These are phyloP conservation scores for Bipolaris bicolor DNA, from an alignment of 2,329 filamentous ascomycete genomes.

Conservation along the genomic window DNA sequence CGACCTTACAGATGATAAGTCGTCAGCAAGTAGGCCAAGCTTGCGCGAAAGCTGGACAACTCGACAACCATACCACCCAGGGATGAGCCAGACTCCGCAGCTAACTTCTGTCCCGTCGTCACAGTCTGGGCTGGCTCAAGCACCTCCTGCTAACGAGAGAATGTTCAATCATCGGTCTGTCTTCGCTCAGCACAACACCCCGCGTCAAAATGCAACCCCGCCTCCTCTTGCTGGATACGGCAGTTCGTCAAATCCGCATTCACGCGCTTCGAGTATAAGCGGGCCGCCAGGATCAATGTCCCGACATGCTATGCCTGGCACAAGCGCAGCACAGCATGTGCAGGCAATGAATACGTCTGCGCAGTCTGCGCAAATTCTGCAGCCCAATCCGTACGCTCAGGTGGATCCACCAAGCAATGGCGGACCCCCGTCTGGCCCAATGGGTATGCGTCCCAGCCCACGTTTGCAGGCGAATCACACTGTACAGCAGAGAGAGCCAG, in stretches of 20 bases:
- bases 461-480: constrained; percentile 41
- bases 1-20: constrained; percentile 42
- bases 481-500: constrained; percentile 36
- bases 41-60: constrained; percentile 40
- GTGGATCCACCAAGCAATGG: constrained; percentile 42
- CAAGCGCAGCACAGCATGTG: constrained; percentile 28
- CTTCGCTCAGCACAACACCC: constrained; percentile 42
- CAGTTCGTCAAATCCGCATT: constrained; percentile 45
- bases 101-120: constrained; percentile 33
- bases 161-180: constrained; percentile 40
- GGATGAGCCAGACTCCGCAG: constrained; percentile 38
- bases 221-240: constrained; percentile 38
- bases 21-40: constrained; percentile 23
- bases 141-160: constrained; percentile 30
- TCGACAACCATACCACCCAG: constrained; percentile 34
- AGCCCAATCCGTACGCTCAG: constrained; percentile 48
- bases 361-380: constrained; percentile 41
- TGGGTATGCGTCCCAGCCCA: constrained; percentile 47
- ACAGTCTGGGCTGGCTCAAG: constrained; percentile 35
- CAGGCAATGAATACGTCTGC: constrained; percentile 28
- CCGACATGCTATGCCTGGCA: constrained; percentile 32
- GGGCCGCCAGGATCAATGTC: constrained; percentile 32
- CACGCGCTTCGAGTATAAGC: constrained; percentile 44
- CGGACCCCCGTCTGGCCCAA: constrained; percentile 37
- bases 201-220: constrained; percentile 43